These are phyloP conservation scores for Fraxinus floribunda DNA, from an alignment of 305 asterid species.

Conservation along the genomic window DNA sequence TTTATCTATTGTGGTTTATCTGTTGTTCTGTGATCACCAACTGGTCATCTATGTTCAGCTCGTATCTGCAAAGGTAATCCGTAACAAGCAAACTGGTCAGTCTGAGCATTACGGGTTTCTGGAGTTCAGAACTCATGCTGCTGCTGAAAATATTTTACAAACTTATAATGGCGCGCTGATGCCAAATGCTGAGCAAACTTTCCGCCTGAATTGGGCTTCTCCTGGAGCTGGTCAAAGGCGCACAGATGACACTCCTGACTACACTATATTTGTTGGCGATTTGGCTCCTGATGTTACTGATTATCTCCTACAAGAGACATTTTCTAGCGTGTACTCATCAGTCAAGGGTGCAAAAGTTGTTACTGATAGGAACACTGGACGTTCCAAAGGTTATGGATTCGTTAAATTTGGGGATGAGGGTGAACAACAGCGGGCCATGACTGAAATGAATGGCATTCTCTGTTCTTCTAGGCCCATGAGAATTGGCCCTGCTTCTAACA, in stretches of 20 bases:
- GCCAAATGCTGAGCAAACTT: constrained; percentile 66
- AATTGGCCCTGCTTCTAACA: constrained; percentile 83
- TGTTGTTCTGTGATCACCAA: background rate
- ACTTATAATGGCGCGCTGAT: constrained; percentile 59
- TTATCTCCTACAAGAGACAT: constrained; percentile 62
- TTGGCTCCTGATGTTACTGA: constrained; percentile 86
- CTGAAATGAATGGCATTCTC: constrained; percentile 74
- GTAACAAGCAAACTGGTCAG: constrained; percentile 69
- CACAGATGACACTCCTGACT: constrained; percentile 63
- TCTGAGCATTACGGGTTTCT: constrained; percentile 84
- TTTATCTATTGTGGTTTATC: background rate
- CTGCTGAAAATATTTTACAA: constrained; percentile 64
- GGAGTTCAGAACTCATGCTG: constrained; percentile 65
- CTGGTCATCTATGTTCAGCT: constrained; percentile 45
- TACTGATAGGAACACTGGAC: constrained; percentile 71
- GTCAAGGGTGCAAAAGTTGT: constrained; percentile 86
- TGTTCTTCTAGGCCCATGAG: constrained; percentile 90
- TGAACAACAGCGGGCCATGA: constrained; percentile 81
- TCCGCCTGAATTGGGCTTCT: constrained; percentile 80
- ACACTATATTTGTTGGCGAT: constrained; percentile 82
- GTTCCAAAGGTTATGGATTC: constrained; percentile 90
- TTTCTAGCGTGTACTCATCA: constrained; percentile 56
- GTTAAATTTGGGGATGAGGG: constrained; percentile 77
- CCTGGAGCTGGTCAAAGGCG: constrained; percentile 80
- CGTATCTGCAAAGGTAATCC: constrained; percentile 59